A percentile compares a stretch with the other conserved stretches of the same genome.
Conservation (phyloP, 148 eudicot genomes). For the Chenopodium suecicum region DNA sequence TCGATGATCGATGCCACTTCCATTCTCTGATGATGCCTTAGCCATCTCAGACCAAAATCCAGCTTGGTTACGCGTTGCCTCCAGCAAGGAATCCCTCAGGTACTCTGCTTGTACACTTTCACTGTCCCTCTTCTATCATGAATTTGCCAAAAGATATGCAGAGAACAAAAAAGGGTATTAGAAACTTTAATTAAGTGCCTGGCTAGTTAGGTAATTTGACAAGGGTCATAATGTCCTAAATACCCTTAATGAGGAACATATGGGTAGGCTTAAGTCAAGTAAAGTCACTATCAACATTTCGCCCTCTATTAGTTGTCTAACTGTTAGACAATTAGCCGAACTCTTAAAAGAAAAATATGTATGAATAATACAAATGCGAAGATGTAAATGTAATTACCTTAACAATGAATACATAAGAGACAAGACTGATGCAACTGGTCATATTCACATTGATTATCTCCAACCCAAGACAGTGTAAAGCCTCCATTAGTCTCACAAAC, state of each 20-base stretch:
- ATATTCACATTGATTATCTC: constrained; percentile 74
- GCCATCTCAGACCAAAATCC: constrained; percentile 50
- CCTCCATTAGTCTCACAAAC: constrained; percentile 81
- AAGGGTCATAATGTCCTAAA: too few species aligned
- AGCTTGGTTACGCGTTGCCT: constrained; percentile 60
- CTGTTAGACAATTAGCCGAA: too few species aligned
- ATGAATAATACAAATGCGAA: neutral
- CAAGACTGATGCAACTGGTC: constrained; percentile 69
- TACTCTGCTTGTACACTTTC: constrained; percentile 75
- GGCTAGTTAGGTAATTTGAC: too few species aligned
- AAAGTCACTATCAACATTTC: too few species aligned
- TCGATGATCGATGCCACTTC: constrained; percentile 29
- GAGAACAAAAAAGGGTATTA: neutral
- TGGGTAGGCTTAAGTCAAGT: too few species aligned
- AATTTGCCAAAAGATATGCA: neutral
- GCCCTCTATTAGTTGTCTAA: too few species aligned
- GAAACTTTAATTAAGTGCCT: neutral
- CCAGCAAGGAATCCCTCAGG: constrained; percentile 72
- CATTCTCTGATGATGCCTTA: constrained; percentile 31
- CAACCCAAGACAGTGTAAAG: constrained; percentile 61
- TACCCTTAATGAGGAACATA: too few species aligned
- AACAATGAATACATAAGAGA: constrained; percentile 74
- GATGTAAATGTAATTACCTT: constrained; percentile 46
- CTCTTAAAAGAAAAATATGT: too few species aligned
- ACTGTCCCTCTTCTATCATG: constrained; percentile 58